Conservation (phyloP, 345 rosid species). For the Anastatica hierochuntica region DNA sequence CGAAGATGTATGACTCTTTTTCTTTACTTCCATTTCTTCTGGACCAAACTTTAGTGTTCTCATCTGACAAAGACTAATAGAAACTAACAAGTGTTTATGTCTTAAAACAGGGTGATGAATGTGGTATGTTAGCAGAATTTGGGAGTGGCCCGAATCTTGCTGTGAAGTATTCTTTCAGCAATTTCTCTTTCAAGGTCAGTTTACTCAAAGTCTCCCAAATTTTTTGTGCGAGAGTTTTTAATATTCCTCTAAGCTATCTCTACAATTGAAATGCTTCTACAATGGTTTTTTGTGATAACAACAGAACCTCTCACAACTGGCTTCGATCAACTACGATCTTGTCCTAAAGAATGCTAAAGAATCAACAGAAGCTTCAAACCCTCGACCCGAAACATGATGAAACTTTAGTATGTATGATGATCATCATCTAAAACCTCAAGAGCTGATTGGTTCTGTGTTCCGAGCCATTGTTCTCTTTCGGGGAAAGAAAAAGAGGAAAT, state of each 20-base stretch:
- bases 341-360: constrained; percentile 49
- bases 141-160: constrained; percentile 45
- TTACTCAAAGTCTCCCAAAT: too few species aligned
- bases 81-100: neutral
- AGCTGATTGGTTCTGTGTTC: constrained; percentile 6
- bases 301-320: constrained; percentile 87
- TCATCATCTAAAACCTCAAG: constrained; percentile 9
- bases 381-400: constrained; percentile 15
- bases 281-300: neutral
- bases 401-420: neutral
- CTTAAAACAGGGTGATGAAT: constrained; percentile 67
- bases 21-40: neutral
- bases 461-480: too few species aligned
- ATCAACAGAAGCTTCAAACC: constrained; percentile 40
- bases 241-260: neutral
- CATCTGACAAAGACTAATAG: neutral
- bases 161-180: constrained; percentile 83
- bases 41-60: neutral
- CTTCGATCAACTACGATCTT: constrained; percentile 83
- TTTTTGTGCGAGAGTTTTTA: too few species aligned
- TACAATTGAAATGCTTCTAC: neutral
- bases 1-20: constrained; percentile 54
- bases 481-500: too few species aligned
- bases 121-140: constrained; percentile 72
- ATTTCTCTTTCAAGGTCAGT: constrained; percentile 89